Conservation (phyloP, 345 rosid species). For the Laguncularia racemosa region DNA sequence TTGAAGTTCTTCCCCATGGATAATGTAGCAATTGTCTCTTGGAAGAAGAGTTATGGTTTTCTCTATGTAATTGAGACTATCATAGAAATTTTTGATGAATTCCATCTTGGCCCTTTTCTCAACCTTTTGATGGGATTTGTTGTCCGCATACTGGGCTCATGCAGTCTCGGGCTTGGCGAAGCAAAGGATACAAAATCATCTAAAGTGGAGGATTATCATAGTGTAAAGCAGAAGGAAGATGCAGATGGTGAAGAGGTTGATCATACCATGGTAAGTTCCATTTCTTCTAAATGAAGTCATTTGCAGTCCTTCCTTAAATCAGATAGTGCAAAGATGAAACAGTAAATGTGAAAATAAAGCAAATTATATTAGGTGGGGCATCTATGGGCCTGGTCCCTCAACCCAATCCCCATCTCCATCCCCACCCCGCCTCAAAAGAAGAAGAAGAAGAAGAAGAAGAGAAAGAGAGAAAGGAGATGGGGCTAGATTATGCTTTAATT, state of each 20-base stretch:
- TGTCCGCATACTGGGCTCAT: slow-evolving; percentile 58
- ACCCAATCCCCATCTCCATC: too few species aligned
- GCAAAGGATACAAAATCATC: slow-evolving; percentile 29
- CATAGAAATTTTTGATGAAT: slow-evolving; percentile 71
- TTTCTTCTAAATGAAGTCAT: background rate
- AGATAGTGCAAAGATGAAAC: too few species aligned
- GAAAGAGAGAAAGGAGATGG: too few species aligned
- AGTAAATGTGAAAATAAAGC: too few species aligned
- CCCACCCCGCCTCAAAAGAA: too few species aligned
- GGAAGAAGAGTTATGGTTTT: slow-evolving; percentile 73
- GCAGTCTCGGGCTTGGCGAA: slow-evolving; percentile 31
- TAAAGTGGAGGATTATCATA: slow-evolving; percentile 12
- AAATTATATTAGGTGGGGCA: too few species aligned
- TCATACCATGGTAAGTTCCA: slow-evolving; percentile 38
- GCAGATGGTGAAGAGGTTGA: slow-evolving; percentile 22
- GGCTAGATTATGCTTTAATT: too few species aligned
- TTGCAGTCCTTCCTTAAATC: background rate
- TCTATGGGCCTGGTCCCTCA: too few species aligned
- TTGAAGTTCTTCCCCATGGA: slow-evolving; percentile 55
- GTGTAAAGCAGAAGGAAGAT: slow-evolving; percentile 13
- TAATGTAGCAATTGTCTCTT: slow-evolving; percentile 41
- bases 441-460: too few species aligned
- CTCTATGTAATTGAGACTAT: slow-evolving; percentile 77
- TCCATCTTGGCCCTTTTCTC: slow-evolving; percentile 62
- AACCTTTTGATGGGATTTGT: slow-evolving; percentile 80